Conservation (phyloP, 78 protist genomes). For the Dictyostelium firmibasis region DNA sequence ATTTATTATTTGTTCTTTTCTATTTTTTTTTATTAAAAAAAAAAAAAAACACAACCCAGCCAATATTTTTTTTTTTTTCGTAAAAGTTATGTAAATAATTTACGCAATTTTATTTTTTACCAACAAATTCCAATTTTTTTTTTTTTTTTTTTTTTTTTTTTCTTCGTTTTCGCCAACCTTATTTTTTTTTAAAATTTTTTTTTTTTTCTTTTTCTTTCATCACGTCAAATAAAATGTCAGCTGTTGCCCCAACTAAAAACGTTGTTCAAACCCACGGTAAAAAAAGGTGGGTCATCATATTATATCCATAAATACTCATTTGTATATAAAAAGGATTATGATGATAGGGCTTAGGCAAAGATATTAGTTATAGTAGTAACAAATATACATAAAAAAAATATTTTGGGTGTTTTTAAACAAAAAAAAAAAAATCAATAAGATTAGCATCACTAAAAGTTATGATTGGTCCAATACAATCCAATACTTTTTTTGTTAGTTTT, state of each 20-base stretch:
- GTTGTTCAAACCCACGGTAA: conserved; percentile 83
- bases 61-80: too few species aligned
- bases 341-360: conserved; percentile 10
- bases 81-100: background rate
- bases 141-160: background rate
- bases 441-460: background rate
- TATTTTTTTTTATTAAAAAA: too few species aligned
- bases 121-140: background rate
- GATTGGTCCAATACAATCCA: background rate
- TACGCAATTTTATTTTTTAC: background rate
- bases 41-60: too few species aligned
- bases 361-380: background rate
- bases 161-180: background rate
- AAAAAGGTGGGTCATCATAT: conserved; percentile 49
- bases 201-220: background rate
- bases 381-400: background rate
- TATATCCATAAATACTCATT: background rate
- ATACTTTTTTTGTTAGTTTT: too few species aligned
- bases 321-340: background rate
- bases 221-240: background rate
- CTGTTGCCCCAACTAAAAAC: conserved; percentile 38
- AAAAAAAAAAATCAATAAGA: background rate
- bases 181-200: background rate
- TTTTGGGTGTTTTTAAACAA: background rate
- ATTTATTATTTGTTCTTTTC: too few species aligned